These are phyloP conservation scores for Exobasidium cylindrosporum DNA, from an alignment of 1,284 basidiomycete genomes.

Conservation along the genomic window DNA sequence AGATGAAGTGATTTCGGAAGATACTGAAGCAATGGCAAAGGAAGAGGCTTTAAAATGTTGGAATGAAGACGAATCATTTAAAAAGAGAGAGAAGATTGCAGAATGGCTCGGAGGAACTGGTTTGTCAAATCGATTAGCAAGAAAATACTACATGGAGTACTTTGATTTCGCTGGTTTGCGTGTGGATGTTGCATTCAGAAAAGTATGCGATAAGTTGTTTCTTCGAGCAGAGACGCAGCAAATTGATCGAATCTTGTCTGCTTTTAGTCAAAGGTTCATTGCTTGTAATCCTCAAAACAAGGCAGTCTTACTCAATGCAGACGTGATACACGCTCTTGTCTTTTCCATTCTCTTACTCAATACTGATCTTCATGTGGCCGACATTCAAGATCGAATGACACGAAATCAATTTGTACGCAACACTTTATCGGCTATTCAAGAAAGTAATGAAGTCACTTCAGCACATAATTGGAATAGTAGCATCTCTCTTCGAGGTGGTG, in stretches of 20 bases:
- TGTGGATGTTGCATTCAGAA: slow-evolving; percentile 84
- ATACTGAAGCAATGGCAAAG: slow-evolving; percentile 18
- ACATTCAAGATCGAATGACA: slow-evolving; percentile 84
- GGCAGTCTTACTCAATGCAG: slow-evolving; percentile 60
- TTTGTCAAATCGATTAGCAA: slow-evolving; percentile 69
- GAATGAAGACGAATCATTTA: slow-evolving; percentile 79
- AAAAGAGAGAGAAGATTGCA: slow-evolving; percentile 85
- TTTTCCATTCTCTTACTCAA: slow-evolving; percentile 93
- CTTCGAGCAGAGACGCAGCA: slow-evolving; percentile 96
- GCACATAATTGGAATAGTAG: not conserved
- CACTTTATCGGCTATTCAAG: slow-evolving; percentile 72
- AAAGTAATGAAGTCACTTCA: slow-evolving; percentile 8
- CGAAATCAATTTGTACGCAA: slow-evolving; percentile 88
- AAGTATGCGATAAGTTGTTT: slow-evolving; percentile 83
- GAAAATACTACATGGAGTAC: slow-evolving; percentile 77
- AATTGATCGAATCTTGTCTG: slow-evolving; percentile 89
- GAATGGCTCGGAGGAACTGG: slow-evolving; percentile 86
- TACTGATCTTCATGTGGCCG: slow-evolving; percentile 94
- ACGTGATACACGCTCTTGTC: slow-evolving; percentile 84
- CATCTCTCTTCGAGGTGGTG: not conserved
- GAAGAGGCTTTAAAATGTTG: slow-evolving; percentile 76
- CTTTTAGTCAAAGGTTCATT: slow-evolving; percentile 83
- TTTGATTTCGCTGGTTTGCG: slow-evolving; percentile 82
- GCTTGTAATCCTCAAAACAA: slow-evolving; percentile 81
- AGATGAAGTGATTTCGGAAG: not conserved